Base-by-base conservation (phyloP, 129 eudicot genomes). In the Deinandra increscens region DNA sequence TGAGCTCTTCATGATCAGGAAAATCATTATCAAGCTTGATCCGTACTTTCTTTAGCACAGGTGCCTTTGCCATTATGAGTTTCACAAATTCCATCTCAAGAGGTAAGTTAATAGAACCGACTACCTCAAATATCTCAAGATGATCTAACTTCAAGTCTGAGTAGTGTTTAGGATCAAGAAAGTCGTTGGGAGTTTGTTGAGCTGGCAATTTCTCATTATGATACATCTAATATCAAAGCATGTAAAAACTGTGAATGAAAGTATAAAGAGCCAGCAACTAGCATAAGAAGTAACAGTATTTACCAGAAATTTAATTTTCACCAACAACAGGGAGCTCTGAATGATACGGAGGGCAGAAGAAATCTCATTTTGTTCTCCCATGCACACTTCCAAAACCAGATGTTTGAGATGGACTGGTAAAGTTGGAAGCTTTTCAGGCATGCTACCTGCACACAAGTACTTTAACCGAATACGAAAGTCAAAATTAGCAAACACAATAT, bases 61-160 rank as follows among this genome's bases (percentile, higher is more conserved):
- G 71, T 38, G 78, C 50, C 26, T 73, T 63, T 1, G 63, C 71
- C 78, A 63, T 51, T 53, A 63, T 18, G 41, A 73, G 64, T 44
- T 73, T 63, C 54, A 73, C 54, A 64, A 64, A 74, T 19, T 51
- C 65, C 64, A 64, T 31, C 54, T 53, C 72, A 9, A 14, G 34
- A 11, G 13, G 36, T 3, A 4, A 3, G 59, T 66, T 44, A 15
- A 12, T 9, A 3, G 51, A 53, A 5, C 1, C 2, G 42, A 7
- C 1, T 1, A 74, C 54, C 72, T 26, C 19, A 20, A 74, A 18
- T 11, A n/a, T 6, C 51, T 19, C 4, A 29, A 74, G 72, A 39
- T 31, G 46, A 53, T 65, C 54, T 59, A 64, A 41, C 13, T 38
- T 53, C 22, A 53, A 0, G 3, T 43, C 66, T 5, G 37, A 42